phyloP scores from a whole-genome alignment of 23 red algal genomes.

The Agarophyton chilense region DNA sequence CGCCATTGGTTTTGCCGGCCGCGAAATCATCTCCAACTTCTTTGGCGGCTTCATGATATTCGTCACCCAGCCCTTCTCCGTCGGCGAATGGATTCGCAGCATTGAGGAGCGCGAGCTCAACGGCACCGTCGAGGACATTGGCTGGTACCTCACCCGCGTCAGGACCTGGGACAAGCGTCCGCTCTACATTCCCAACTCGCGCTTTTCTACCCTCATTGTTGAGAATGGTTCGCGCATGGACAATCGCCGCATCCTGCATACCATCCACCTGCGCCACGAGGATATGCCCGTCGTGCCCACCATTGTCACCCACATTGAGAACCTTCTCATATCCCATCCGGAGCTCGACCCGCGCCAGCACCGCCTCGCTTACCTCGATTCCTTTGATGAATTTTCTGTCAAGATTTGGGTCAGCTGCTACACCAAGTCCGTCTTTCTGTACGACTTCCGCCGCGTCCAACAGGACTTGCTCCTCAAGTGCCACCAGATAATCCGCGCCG shows the following conservation, averaged over 20 bases:
- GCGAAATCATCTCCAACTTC: constrained; percentile 99
- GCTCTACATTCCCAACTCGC: constrained; percentile 99
- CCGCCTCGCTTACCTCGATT: constrained; percentile 90
- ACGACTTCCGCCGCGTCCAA: constrained; percentile 85
- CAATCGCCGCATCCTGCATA: constrained; percentile 95
- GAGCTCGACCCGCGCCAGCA: constrained; percentile 95
- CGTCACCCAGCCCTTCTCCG: constrained; percentile 91
- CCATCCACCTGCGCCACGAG: constrained; percentile 83
- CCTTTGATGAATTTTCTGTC: constrained; percentile 83
- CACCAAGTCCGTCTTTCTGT: constrained; percentile 97
- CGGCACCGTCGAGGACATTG: constrained; percentile 98
- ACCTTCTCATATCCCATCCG: constrained; percentile 62
- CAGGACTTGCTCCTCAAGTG: constrained; percentile 91
- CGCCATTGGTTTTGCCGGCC: constrained; percentile 99
- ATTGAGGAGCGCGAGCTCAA: constrained; percentile 94
- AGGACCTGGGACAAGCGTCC: constrained; percentile 99
- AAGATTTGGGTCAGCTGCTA: constrained; percentile 98
- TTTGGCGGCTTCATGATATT: constrained; percentile 99
- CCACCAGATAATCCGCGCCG: constrained; percentile 82
- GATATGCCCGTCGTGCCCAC: constrained; percentile 81
- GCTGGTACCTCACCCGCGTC: constrained; percentile 95
- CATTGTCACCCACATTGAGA: constrained; percentile 71
- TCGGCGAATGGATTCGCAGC: constrained; percentile 96
- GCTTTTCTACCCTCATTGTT: constrained; percentile 97
- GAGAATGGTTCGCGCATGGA: constrained; percentile 99